phyloP scores from a whole-genome alignment of 2,329 filamentous ascomycete species.

The Exophiala dermatitidis region DNA sequence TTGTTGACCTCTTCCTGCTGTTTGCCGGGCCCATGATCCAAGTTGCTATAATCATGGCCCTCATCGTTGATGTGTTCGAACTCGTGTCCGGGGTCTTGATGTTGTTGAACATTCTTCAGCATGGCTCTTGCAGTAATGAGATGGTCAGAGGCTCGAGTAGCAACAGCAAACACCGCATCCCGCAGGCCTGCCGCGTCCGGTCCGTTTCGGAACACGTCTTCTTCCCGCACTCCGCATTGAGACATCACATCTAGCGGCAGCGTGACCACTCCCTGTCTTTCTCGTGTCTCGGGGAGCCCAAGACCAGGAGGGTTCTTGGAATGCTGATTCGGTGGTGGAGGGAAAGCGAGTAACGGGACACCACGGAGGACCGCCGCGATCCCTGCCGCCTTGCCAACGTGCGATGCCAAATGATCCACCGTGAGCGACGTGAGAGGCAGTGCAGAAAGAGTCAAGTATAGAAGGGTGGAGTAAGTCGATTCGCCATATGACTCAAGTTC shows the following conservation, averaged over 20 bases:
- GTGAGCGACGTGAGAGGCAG: conserved; percentile 74
- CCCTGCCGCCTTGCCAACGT: conserved; percentile 88
- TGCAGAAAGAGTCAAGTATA: conserved; percentile 78
- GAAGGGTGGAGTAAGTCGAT: conserved; percentile 85
- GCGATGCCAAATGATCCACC: conserved; percentile 85
- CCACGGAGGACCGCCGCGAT: conserved; percentile 83
- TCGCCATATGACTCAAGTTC: conserved; percentile 83
- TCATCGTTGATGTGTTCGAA: conserved; percentile 81
- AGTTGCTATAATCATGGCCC: conserved; percentile 50
- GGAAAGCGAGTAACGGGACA: conserved; percentile 78
- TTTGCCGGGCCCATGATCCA: conserved; percentile 33
- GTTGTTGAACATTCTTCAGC: conserved; percentile 69
- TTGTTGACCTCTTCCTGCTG: conserved; percentile 49
- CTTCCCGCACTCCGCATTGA: conserved; percentile 69
- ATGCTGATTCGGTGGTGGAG: conserved; percentile 53
- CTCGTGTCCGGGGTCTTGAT: conserved; percentile 69
- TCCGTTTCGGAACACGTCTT: conserved; percentile 78
- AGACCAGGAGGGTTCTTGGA: conserved; percentile 41
- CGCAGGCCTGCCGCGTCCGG: conserved; percentile 70
- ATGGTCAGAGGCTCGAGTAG: conserved; percentile 91
- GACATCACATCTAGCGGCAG: conserved; percentile 88
- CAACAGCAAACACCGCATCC: conserved; percentile 86
- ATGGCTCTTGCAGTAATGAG: conserved; percentile 90
- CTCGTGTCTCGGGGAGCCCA: conserved; percentile 35
- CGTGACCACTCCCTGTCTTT: conserved; percentile 59